Percentiles rank a stretch among this genome's conserved stretches.
Evolutionary conservation across 2,329 filamentous ascomycete genomes (phyloP).

Genomic region (Aspergillus transmontanensis): DNA sequence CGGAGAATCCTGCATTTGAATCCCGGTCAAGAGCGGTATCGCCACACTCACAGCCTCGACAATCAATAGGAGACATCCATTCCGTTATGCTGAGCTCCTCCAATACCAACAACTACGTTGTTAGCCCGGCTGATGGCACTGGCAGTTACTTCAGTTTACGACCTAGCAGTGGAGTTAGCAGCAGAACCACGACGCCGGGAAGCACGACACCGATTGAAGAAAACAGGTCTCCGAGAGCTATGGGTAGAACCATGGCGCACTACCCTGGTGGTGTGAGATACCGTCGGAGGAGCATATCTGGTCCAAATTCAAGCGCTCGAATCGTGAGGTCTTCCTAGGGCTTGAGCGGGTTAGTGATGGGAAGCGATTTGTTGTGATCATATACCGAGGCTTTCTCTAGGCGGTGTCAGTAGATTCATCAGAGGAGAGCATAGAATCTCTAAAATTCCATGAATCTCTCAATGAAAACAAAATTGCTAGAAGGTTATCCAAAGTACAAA

Average conservation of each 20-base stretch:
- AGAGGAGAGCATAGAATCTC: not conserved
- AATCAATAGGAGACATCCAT: slow-evolving; percentile 7
- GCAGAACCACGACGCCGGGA: slow-evolving; percentile 24
- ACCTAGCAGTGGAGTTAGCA: slow-evolving; percentile 16
- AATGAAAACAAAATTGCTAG: not conserved
- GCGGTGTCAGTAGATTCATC: not conserved
- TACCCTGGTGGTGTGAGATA: slow-evolving; percentile 28
- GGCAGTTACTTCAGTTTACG: slow-evolving; percentile 28
- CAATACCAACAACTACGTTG: slow-evolving; percentile 13
- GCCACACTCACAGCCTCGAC: slow-evolving; percentile 19
- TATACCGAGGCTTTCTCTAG: not conserved
- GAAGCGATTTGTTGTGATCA: no score
- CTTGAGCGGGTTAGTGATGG: not conserved
- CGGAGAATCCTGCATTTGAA: slow-evolving; percentile 12
- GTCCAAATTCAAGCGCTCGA: slow-evolving; percentile 19
- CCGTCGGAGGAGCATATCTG: slow-evolving; percentile 29
- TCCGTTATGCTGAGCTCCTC: slow-evolving; percentile 13
- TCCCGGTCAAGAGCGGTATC: slow-evolving; percentile 20
- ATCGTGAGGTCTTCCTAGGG: not conserved
- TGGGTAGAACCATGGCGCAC: slow-evolving; percentile 27
- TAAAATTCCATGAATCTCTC: not conserved
- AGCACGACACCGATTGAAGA: slow-evolving; percentile 22
- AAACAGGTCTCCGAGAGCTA: slow-evolving; percentile 14
- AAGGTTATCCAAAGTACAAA: not conserved
- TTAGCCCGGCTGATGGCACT: slow-evolving; percentile 14